Base-by-base conservation (phyloP, 495 filamentous ascomycete genomes). In the Annulohypoxylon moriforme region DNA sequence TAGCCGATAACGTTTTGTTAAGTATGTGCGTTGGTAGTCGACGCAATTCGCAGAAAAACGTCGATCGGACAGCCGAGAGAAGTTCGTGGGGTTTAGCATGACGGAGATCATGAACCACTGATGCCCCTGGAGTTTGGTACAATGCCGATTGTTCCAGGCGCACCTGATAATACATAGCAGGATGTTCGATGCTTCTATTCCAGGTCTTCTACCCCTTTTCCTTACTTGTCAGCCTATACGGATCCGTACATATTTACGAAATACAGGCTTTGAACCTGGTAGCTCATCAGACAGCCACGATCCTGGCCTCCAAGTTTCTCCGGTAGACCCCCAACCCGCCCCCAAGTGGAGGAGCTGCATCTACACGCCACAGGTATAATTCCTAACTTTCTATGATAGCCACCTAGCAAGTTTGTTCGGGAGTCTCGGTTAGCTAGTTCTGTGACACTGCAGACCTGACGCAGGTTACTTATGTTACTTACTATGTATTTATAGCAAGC, bases 401-500 rank as follows among this genome's bases (percentile, higher is more conserved):
- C 47, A 66, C 33, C 29, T 62, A 56, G 20, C 62, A 62, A 38
- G 42, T 62, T 62, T 61, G 10, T 59, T 65, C 64, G 60, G 65
- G 53, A 56, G 57, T 65, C 64, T 73, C 65, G 70, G 70, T 64
- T 61, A 49, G 24, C 52, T 64, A 64, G 65, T 56, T 65, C 31
- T 58, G 65, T 62, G 55, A 59, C 49, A 69, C 60, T 46, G 58
- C 66, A 65, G 46, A 69, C 40, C 46, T 59, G 25, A 52, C 60
- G 53, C 52, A 47, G 46, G 64, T 61, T 47, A 47, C 36, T 61
- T 47, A 47, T 36, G 64, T 47, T 47, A 49, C 56, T 70, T 67
- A n/a, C n/a, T n/a, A n/a, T n/a, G n/a, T n/a, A 73, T 72, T 72
- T 72, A 72, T 72, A 68, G 69, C n/a, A 64, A 44, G 24, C 14